Conservation (phyloP, 495 filamentous ascomycete genomes). For the Achaetomiella virescens region DNA sequence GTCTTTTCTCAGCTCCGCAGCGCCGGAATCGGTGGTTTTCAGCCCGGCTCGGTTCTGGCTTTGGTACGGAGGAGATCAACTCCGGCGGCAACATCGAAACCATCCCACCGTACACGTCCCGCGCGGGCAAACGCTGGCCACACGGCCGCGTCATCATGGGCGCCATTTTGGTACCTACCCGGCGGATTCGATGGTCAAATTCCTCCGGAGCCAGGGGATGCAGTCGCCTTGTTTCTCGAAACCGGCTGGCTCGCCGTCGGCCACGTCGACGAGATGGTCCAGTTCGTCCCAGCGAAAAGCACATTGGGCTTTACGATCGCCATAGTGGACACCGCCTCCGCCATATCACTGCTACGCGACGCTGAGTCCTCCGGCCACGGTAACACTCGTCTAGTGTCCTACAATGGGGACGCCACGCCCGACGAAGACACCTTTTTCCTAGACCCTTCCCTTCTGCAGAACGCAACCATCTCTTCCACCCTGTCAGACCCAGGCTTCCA, state of each 20-base stretch:
- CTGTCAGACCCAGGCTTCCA: no score
- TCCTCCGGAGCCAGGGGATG: background rate
- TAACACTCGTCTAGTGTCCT: no score
- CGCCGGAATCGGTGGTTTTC: background rate
- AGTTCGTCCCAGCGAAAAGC: background rate
- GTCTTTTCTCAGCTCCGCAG: background rate
- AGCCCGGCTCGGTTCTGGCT: background rate
- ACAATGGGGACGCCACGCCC: no score
- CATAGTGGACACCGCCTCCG: background rate
- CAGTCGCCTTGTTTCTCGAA: background rate
- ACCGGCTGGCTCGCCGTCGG: conserved; percentile 2
- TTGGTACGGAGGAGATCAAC: conserved; percentile 4
- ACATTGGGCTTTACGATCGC: background rate
- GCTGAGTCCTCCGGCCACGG: no score
- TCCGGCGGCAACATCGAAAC: conserved; percentile 6
- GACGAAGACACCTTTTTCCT: no score
- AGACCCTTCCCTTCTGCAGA: no score
- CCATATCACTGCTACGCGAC: background rate
- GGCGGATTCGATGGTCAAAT: background rate
- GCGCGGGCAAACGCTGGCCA: background rate
- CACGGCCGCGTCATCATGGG: conserved; percentile 3
- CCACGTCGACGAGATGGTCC: conserved; percentile 2
- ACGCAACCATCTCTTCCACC: no score
- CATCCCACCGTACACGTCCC: background rate
- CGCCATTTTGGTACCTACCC: background rate